phyloP scores from a whole-genome alignment of 306 rosid species.

The Glycyrrhiza uralensis region DNA sequence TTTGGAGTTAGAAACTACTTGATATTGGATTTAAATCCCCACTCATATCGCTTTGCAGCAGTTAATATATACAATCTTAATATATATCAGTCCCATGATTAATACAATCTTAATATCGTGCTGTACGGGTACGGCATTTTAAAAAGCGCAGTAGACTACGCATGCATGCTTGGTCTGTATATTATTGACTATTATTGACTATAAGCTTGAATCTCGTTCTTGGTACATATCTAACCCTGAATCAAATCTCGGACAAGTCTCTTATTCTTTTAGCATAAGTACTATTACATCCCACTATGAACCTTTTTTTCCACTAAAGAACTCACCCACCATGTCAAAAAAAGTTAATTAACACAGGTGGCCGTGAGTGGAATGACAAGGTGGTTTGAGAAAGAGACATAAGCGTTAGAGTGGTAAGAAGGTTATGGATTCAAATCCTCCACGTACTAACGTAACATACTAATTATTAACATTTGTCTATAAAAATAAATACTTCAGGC shows the following conservation, averaged over 20 bases:
- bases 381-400: no score
- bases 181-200: not conserved
- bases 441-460: no score
- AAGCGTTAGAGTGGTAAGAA: no score
- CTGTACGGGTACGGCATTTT: not conserved
- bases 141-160: not conserved
- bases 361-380: no score
- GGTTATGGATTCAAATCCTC: no score
- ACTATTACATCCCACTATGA: not conserved
- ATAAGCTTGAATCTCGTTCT: not conserved
- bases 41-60: not conserved
- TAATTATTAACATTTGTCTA: no score
- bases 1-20: not conserved
- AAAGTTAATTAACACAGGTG: not conserved
- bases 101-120: no score
- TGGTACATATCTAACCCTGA: not conserved
- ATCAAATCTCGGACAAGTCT: not conserved
- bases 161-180: not conserved
- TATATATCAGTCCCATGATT: not conserved
- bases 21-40: not conserved
- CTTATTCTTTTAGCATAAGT: not conserved
- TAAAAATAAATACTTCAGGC: no score
- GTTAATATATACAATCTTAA: not conserved
- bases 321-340: not conserved
- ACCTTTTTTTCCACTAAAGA: not conserved